A percentile compares a stretch with the other conserved stretches of the same genome.
Evolutionary conservation across 2,329 filamentous ascomycete species (phyloP).

Genomic region (Pseudogymnoascus sp.): DNA sequence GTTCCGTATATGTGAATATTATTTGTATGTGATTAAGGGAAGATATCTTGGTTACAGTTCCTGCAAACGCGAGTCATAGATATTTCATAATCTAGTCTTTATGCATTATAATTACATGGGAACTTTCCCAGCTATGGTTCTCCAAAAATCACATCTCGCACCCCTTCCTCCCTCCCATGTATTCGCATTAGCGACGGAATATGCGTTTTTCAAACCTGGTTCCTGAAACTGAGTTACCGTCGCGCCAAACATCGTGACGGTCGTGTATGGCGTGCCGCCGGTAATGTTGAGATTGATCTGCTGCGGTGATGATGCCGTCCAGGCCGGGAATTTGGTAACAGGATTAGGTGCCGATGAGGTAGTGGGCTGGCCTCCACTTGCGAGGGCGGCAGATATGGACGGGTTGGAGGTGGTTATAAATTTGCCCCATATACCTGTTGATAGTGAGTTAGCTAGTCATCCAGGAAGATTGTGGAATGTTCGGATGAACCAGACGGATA

Average conservation of each 20-base stretch:
- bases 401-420: conserved; percentile 14
- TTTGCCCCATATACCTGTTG: conserved; percentile 15
- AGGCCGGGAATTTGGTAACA: conserved; percentile 12
- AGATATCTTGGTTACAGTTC: background rate
- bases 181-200: conserved; percentile 16
- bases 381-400: conserved; percentile 12
- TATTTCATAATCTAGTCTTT: background rate
- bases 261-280: conserved; percentile 11
- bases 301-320: background rate
- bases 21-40: background rate
- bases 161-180: conserved; percentile 18
- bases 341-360: conserved; percentile 4
- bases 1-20: background rate
- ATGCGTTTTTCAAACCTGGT: conserved; percentile 15
- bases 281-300: conserved; percentile 18
- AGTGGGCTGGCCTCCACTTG: conserved; percentile 12
- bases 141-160: conserved; percentile 18
- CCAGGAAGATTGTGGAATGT: background rate
- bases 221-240: conserved; percentile 17
- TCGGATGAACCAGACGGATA: background rate
- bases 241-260: background rate
- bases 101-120: conserved; percentile 11
- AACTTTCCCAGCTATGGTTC: conserved; percentile 11
- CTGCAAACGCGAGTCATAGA: too few relatives aligned
- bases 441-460: background rate